These are phyloP conservation scores for Thermochaetoides thermophila DNA, from an alignment of 495 filamentous ascomycete species.

Conservation along the genomic window DNA sequence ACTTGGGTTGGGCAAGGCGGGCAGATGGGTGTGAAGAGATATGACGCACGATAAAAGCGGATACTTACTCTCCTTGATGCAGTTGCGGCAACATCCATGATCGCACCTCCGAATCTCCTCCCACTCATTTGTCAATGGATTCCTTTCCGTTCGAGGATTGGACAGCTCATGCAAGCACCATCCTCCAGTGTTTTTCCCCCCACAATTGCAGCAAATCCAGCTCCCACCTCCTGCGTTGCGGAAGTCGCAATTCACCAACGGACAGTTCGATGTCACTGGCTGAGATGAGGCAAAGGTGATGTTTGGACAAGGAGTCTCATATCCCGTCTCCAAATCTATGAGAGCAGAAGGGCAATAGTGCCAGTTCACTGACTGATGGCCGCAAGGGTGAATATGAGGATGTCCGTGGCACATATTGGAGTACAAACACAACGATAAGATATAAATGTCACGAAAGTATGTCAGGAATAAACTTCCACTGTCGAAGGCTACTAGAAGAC, in stretches of 20 bases:
- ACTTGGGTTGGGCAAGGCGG: neutral
- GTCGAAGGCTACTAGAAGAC: neutral
- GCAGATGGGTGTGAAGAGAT: too few relatives aligned
- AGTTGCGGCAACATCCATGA: conserved; percentile 28
- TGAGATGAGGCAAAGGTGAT: conserved; percentile 24
- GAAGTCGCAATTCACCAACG: conserved; percentile 28
- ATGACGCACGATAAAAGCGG: neutral
- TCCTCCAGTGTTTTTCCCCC: conserved; percentile 24
- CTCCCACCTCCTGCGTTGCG: conserved; percentile 19
- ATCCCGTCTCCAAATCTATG: conserved; percentile 27
- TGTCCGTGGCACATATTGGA: conserved; percentile 30
- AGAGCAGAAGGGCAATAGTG: conserved; percentile 28
- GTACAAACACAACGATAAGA: neutral
- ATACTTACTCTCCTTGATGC: conserved; percentile 21
- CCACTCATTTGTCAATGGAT: conserved; percentile 18
- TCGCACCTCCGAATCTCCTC: conserved; percentile 27
- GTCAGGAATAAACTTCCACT: neutral
- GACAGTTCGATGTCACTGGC: conserved; percentile 21
- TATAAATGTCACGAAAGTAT: too few relatives aligned
- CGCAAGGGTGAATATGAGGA: conserved; percentile 27
- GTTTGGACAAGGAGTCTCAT: conserved; percentile 26
- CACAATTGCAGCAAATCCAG: conserved; percentile 31
- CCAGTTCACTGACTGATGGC: conserved; percentile 29
- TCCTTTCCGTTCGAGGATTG: conserved; percentile 18
- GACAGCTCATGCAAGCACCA: conserved; percentile 21